Evolutionary conservation across 78 protist species (phyloP).

Genomic region (Protostelium mycophagum): DNA sequence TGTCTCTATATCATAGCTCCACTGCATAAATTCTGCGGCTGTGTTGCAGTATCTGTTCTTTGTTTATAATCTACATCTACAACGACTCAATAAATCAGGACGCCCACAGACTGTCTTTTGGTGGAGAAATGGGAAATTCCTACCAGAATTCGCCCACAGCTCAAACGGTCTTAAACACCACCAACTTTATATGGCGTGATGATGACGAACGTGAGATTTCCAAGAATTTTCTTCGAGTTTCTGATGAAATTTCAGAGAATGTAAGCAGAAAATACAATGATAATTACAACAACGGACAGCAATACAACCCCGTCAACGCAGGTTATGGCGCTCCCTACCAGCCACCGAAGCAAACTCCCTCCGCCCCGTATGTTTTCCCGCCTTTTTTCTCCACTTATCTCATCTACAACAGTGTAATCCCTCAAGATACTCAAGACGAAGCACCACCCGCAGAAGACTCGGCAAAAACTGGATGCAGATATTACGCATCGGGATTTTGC

Average conservation of each 20-base stretch:
- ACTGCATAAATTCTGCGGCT: too few species aligned
- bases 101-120: neutral
- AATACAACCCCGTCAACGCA: neutral
- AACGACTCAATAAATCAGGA: neutral
- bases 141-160: neutral
- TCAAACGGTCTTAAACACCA: neutral
- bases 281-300: neutral
- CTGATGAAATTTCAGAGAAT: too few species aligned
- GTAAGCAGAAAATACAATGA: too few species aligned
- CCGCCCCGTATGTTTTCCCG: too few species aligned
- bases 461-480: neutral
- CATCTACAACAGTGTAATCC: neutral
- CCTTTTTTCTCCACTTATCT: neutral
- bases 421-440: neutral
- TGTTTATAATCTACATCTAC: too few species aligned
- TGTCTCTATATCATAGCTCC: too few species aligned
- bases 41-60: too few species aligned
- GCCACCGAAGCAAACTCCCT: too few species aligned
- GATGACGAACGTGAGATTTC: neutral
- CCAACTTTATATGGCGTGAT: neutral
- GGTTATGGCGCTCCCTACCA: too few species aligned
- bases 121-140: neutral
- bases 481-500: neutral
- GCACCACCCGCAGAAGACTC: neutral
- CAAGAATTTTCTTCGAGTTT: too few species aligned